Conservation (phyloP, 768 basidiomycete genomes). For the Xanthoconium stramineum region DNA sequence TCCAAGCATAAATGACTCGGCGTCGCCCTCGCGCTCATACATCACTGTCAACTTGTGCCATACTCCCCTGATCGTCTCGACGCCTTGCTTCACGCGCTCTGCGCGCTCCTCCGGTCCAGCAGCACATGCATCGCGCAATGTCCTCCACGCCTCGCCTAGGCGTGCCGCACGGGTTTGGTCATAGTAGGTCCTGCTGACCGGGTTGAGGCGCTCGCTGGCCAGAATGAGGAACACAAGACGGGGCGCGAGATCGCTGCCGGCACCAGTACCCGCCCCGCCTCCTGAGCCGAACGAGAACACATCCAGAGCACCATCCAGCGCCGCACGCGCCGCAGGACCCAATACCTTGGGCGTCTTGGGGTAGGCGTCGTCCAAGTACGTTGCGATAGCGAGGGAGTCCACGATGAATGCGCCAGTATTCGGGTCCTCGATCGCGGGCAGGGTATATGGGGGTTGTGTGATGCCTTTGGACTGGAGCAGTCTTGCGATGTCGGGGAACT, state of each 20-base stretch:
- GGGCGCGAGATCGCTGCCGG: neutral
- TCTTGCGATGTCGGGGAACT: slow-evolving; percentile 44
- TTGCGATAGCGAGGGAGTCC: slow-evolving; percentile 46
- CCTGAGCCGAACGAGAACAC: slow-evolving; percentile 8
- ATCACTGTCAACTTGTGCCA: slow-evolving; percentile 24
- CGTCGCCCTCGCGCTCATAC: slow-evolving; percentile 1
- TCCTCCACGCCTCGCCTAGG: slow-evolving; percentile 39
- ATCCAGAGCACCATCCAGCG: slow-evolving; percentile 32
- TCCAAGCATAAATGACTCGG: slow-evolving; percentile 9
- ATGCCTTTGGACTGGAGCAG: slow-evolving; percentile 25
- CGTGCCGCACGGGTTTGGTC: slow-evolving; percentile 31
- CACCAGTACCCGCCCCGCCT: neutral
- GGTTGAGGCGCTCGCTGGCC: slow-evolving; percentile 27
- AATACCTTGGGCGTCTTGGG: slow-evolving; percentile 42
- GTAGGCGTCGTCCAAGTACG: slow-evolving; percentile 41
- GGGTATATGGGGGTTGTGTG: slow-evolving; percentile 34
- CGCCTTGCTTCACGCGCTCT: slow-evolving; percentile 17
- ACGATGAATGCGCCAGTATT: slow-evolving; percentile 36
- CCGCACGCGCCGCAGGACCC: slow-evolving; percentile 30
- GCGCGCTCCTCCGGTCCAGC: slow-evolving; percentile 26
- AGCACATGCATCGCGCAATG: slow-evolving; percentile 21
- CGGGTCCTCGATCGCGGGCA: slow-evolving; percentile 51
- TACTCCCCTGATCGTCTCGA: slow-evolving; percentile 20
- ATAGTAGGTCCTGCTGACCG: slow-evolving; percentile 38
- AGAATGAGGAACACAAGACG: slow-evolving; percentile 25